Base-by-base conservation (phyloP, 495 filamentous ascomycete genomes). In the Penicillium waksmanii region DNA sequence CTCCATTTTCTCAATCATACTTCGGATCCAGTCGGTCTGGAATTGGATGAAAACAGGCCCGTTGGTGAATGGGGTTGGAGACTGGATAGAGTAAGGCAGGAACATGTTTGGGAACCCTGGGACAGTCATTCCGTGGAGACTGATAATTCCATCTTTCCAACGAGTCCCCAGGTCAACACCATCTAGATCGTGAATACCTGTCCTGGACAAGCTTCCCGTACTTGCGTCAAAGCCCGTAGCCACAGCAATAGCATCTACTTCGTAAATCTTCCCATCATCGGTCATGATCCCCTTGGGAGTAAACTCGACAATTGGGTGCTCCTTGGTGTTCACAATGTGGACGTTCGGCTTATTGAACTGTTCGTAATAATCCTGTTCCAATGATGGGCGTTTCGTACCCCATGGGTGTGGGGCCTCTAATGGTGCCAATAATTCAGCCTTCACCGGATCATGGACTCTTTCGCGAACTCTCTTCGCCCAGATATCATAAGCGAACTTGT, bases 291-390 rank as follows among this genome's bases (percentile, higher is more conserved):
- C 82, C 0, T 70, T 70, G 11, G 42, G 48, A 2, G 63, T 71
- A 25, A 88, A 72, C 15, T 74, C 74, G 1, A 63, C 67, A 38
- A 89, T 82, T 0, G 79, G 74, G 56, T 82, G 83, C 0, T 65
- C 40, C 2, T 77, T 74, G 55, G 82, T 77, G 63, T 84, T 71
- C 31, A 88, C 73, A 11, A 88, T 46, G 27, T 85, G 69, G 17
- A 87, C 83, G 57, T 80, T 82, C 0, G 75, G 70, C 17, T 71
- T 66, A 57, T 87, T 83, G 69, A 87, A 83, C 36, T 79, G 74
- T 59, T 87, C 85, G 57, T 80, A 87, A 68, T 82, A 88, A 46
- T 79, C 68, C 21, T 71, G 57, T 57, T 87, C 84, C 5, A 88
- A 73, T 15, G 74, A 80, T 2, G 81, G 79, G 0, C 85, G 75